Evolutionary conservation across 805 yeast species (phyloP).

Genomic region (Suhomyces prunicola): DNA sequence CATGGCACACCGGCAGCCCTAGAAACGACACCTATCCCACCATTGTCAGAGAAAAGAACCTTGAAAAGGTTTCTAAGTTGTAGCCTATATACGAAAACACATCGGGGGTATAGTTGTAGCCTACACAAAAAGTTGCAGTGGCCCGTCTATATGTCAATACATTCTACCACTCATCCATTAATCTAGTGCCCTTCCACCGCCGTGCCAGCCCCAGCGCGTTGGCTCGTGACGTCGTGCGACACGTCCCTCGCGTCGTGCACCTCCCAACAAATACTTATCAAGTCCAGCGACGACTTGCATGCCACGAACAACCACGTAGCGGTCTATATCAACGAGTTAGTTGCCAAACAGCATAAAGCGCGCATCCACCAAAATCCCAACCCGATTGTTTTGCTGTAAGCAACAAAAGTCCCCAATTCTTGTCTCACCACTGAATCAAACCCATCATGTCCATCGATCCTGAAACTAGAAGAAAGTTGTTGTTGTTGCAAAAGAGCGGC

Average conservation of each 20-base stretch:
- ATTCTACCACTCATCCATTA: not conserved
- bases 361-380: not conserved
- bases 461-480: constrained; percentile 77
- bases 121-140: not conserved
- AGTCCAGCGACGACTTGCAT: not conserved
- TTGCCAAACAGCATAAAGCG: not conserved
- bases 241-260: constrained; percentile 1
- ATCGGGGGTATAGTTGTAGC: constrained; percentile 6
- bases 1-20: constrained; percentile 24
- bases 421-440: not conserved
- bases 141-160: not conserved
- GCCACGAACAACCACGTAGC: not conserved
- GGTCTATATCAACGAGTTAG: not conserved
- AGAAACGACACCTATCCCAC: constrained; percentile 31
- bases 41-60: constrained; percentile 15
- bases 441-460: constrained; percentile 77
- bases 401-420: not conserved
- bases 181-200: too few relatives aligned
- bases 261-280: not conserved
- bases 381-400: not conserved
- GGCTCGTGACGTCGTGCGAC: not conserved
- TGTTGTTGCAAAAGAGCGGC: constrained; percentile 74
- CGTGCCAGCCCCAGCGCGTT: too few relatives aligned
- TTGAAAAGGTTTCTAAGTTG: constrained; percentile 11
- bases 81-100: not conserved